Conservation (phyloP, 768 basidiomycete species). For the Mycena sanguinolenta region DNA sequence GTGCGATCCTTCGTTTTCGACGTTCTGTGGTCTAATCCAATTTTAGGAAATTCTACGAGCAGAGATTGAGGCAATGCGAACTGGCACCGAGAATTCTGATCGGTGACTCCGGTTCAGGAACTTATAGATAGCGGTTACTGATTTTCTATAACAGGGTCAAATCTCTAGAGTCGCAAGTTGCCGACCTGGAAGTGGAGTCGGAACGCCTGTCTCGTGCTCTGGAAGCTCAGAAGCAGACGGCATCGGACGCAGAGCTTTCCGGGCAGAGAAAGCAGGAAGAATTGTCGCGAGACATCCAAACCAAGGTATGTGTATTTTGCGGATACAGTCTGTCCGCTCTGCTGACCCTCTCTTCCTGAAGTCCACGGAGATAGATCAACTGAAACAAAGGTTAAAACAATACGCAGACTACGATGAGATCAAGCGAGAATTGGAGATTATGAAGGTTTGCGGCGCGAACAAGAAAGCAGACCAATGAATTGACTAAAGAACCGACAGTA, state of each 20-base stretch:
- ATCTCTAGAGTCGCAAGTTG: constrained; percentile 78
- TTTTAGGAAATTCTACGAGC: constrained; percentile 91
- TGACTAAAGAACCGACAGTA: constrained; percentile 64
- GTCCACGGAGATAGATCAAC: constrained; percentile 74
- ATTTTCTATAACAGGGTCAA: constrained; percentile 64
- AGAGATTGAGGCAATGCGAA: constrained; percentile 92
- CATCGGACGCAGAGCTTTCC: constrained; percentile 60
- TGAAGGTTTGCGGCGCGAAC: constrained; percentile 81
- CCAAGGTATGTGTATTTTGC: constrained; percentile 56
- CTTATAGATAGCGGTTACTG: constrained; percentile 1
- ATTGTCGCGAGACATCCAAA: constrained; percentile 68
- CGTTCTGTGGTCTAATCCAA: constrained; percentile 2
- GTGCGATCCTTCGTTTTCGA: constrained; percentile 55
- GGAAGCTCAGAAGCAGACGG: constrained; percentile 68
- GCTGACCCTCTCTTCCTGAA: constrained; percentile 43
- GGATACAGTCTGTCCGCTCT: neutral
- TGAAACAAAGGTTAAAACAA: constrained; percentile 77
- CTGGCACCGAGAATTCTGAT: constrained; percentile 79
- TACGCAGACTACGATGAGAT: constrained; percentile 95
- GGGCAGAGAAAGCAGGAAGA: constrained; percentile 72
- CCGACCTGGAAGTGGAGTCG: constrained; percentile 82
- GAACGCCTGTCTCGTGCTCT: constrained; percentile 77
- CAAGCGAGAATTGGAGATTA: constrained; percentile 97
- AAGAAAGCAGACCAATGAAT: neutral
- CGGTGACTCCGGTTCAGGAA: constrained; percentile 61